Percentiles rank a stretch among this genome's conserved stretches.
Evolutionary conservation across 2,329 filamentous ascomycete species (phyloP).

Genomic region (Penicillium janthinellum): DNA sequence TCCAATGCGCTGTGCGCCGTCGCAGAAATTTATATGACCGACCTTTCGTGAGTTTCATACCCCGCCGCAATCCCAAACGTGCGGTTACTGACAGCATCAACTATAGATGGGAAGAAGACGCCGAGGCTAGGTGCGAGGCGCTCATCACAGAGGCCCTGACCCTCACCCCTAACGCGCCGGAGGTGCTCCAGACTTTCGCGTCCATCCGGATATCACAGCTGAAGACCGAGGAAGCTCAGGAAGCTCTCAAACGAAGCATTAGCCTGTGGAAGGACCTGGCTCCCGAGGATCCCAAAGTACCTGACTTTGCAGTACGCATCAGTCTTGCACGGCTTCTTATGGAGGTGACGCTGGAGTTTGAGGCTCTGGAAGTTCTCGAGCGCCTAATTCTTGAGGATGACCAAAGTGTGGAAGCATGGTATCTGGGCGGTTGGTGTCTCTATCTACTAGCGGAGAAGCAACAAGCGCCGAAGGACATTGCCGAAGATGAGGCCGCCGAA

Average conservation of each 20-base stretch:
- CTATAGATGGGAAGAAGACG: slow-evolving; percentile 74
- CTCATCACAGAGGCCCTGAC: slow-evolving; percentile 89
- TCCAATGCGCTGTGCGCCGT: slow-evolving; percentile 92
- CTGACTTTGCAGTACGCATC: slow-evolving; percentile 83
- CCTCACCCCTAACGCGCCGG: slow-evolving; percentile 76
- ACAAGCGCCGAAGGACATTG: slow-evolving; percentile 41
- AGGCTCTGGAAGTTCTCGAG: slow-evolving; percentile 83
- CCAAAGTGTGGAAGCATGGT: slow-evolving; percentile 93
- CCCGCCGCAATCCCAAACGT: background rate
- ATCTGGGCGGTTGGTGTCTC: slow-evolving; percentile 91
- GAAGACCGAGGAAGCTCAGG: slow-evolving; percentile 74
- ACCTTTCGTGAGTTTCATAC: slow-evolving; percentile 67
- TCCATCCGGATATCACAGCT: slow-evolving; percentile 90
- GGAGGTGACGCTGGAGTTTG: slow-evolving; percentile 82
- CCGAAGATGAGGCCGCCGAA: slow-evolving; percentile 40
- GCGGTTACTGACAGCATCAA: slow-evolving; percentile 16
- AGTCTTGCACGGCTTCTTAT: slow-evolving; percentile 82
- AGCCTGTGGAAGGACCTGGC: slow-evolving; percentile 80
- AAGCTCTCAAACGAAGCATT: slow-evolving; percentile 77
- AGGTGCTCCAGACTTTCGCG: slow-evolving; percentile 93
- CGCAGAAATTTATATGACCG: slow-evolving; percentile 98
- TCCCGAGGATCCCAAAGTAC: slow-evolving; percentile 69
- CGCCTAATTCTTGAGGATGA: slow-evolving; percentile 86
- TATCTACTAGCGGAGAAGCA: slow-evolving; percentile 64
- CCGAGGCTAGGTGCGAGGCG: slow-evolving; percentile 82